phyloP scores from a whole-genome alignment of 1,284 basidiomycete species.

The Puccinia hordei region DNA sequence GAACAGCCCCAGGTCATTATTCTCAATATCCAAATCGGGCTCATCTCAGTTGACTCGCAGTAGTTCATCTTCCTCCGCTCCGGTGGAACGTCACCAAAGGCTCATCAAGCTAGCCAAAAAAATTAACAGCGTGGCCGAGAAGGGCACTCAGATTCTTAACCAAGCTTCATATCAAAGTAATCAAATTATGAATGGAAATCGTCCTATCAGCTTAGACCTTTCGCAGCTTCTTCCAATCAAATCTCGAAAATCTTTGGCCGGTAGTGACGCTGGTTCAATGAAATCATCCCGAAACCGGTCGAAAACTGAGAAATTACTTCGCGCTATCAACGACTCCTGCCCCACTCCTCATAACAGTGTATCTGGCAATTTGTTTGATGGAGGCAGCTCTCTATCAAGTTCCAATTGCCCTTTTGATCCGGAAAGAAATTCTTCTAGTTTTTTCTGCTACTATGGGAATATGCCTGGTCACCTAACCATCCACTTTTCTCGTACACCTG shows the following conservation, averaged over 20 bases:
- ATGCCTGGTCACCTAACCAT: constrained; percentile 43
- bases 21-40: neutral
- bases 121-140: constrained; percentile 4
- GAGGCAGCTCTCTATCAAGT: neutral
- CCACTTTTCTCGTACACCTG: constrained; percentile 3
- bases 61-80: constrained; percentile 9
- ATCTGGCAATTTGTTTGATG: constrained; percentile 4
- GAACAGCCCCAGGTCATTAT: neutral
- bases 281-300: constrained; percentile 2
- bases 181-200: constrained; percentile 26
- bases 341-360: neutral
- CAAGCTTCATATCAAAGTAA: constrained; percentile 13
- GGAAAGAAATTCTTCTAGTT: constrained; percentile 18
- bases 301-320: constrained; percentile 18
- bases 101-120: constrained; percentile 28
- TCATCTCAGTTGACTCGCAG: constrained; percentile 12
- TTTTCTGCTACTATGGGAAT: constrained; percentile 37
- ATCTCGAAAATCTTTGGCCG: constrained; percentile 1
- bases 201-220: neutral
- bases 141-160: constrained; percentile 1
- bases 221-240: constrained; percentile 1
- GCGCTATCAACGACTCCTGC: neutral
- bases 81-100: neutral
- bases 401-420: constrained; percentile 6
- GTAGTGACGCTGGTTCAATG: neutral